A percentile compares a stretch with the other conserved stretches of the same genome.
Evolutionary conservation across 164 flowering plant genomes (phyloP).

Genomic region (Annona cherimola): DNA sequence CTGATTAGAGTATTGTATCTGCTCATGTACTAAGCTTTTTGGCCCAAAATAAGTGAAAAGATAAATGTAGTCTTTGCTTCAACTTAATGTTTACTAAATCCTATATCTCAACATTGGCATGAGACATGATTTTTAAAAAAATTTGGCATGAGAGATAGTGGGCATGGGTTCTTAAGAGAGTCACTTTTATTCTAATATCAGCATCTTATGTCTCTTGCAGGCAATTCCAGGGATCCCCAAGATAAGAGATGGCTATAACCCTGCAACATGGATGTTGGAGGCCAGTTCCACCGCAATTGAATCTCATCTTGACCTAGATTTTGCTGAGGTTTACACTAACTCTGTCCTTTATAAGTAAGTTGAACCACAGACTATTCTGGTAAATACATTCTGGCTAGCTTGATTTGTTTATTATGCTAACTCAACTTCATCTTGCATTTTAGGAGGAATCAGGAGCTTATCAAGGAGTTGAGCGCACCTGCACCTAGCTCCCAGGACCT

Average conservation of each 20-base stretch:
- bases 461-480: constrained; percentile 23
- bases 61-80: not conserved
- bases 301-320: constrained; percentile 39
- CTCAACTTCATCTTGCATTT: not conserved
- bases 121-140: not conserved
- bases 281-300: constrained; percentile 41
- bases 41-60: not conserved
- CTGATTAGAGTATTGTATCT: not conserved
- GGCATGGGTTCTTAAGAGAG: not conserved
- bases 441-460: constrained; percentile 17
- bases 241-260: constrained; percentile 47
- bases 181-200: not conserved
- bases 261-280: constrained; percentile 74
- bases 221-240: constrained; percentile 45
- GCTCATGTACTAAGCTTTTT: not conserved
- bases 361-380: not conserved
- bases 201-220: constrained; percentile 24
- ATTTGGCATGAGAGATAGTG: not conserved
- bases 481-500: constrained; percentile 46
- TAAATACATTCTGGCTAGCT: not conserved
- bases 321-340: constrained; percentile 44
- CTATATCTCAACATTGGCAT: not conserved
- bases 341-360: constrained; percentile 46
- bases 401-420: not conserved
- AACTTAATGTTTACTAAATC: not conserved